phyloP scores from a whole-genome alignment of 2,329 filamentous ascomycete species.

The Fusarium acutatum region DNA sequence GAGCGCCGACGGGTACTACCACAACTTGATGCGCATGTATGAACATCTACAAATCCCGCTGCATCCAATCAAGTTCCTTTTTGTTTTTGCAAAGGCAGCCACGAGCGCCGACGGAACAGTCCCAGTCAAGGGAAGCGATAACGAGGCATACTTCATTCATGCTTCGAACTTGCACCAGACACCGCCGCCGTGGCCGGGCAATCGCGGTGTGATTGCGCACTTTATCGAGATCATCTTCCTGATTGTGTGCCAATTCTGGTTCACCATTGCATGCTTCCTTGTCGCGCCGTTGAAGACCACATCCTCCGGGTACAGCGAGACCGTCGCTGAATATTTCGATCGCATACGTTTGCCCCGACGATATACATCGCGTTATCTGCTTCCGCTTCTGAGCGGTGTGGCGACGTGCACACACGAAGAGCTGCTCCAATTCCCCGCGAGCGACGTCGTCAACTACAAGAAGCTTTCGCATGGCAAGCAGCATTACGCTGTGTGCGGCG shows the following conservation, averaged over 20 bases:
- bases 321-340: conserved; percentile 58
- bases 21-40: conserved; percentile 65
- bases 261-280: conserved; percentile 60
- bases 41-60: conserved; percentile 60
- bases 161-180: conserved; percentile 62
- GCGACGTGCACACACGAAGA: conserved; percentile 62
- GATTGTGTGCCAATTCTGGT: conserved; percentile 61
- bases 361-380: conserved; percentile 59
- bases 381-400: conserved; percentile 64
- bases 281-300: conserved; percentile 46
- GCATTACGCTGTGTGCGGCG: conserved; percentile 60
- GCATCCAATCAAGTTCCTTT: conserved; percentile 61
- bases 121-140: conserved; percentile 11
- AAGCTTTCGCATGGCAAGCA: conserved; percentile 55
- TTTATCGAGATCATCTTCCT: conserved; percentile 55
- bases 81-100: conserved; percentile 55
- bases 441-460: conserved; percentile 62
- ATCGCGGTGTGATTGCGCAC: conserved; percentile 49
- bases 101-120: conserved; percentile 9
- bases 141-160: conserved; percentile 59
- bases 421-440: conserved; percentile 61
- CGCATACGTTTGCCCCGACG: conserved; percentile 59
- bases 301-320: conserved; percentile 46
- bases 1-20: conserved; percentile 57
- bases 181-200: conserved; percentile 53